These are phyloP conservation scores for Pseudogymnoascus sp. DNA, from an alignment of 2,329 filamentous ascomycete species.

Conservation along the genomic window DNA sequence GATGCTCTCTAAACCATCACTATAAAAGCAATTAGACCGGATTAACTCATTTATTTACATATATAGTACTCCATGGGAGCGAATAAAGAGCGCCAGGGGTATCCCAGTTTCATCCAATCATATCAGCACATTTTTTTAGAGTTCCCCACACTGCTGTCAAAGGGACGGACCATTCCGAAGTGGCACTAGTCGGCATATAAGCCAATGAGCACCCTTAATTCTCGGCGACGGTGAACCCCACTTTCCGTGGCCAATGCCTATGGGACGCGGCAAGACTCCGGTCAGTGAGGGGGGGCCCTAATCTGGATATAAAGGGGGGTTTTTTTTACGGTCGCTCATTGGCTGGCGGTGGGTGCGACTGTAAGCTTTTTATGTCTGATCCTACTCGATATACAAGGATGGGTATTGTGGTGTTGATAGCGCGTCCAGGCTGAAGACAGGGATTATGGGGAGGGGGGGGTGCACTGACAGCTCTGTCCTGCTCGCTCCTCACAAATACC, in stretches of 20 bases:
- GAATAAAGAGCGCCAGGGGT: background rate
- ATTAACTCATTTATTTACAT: background rate
- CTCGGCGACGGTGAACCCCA: background rate
- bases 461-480: background rate
- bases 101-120: background rate
- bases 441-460: background rate
- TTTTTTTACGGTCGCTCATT: background rate
- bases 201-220: background rate
- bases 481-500: background rate
- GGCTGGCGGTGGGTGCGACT: background rate
- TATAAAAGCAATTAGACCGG: background rate
- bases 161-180: background rate
- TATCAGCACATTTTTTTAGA: background rate
- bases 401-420: background rate
- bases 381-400: background rate
- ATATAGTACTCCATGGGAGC: background rate
- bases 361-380: background rate
- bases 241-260: background rate
- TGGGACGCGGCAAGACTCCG: background rate
- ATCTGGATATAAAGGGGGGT: background rate
- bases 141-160: background rate
- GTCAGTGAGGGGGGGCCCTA: background rate
- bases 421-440: background rate
- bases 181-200: background rate
- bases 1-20: background rate